These are phyloP conservation scores for Diplosphaera chodatii DNA, from an alignment of 139 green algal genomes.

Conservation along the genomic window DNA sequence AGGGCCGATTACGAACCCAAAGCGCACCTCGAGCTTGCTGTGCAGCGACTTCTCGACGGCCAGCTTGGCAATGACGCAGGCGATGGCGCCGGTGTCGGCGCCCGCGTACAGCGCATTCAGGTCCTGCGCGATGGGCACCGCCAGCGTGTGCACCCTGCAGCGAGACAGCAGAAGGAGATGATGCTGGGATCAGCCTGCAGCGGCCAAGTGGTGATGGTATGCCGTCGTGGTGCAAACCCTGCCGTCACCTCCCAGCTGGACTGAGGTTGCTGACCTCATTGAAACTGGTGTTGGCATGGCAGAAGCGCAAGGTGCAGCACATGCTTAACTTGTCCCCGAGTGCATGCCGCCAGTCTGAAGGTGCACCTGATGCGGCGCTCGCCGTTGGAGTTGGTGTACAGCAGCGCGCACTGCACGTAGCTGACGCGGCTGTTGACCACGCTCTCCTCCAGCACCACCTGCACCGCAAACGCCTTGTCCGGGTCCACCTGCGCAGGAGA, in stretches of 20 bases:
- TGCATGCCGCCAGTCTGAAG: too few species aligned
- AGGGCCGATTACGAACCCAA: too few species aligned
- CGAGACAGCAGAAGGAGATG: too few species aligned
- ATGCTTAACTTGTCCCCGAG: too few species aligned
- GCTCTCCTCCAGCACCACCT: constrained; percentile 89
- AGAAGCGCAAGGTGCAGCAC: too few species aligned
- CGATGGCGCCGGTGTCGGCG: constrained; percentile 61
- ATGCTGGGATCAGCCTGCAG: too few species aligned
- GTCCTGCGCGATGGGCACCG: constrained; percentile 80
- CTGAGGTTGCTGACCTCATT: too few species aligned
- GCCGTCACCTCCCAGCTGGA: too few species aligned
- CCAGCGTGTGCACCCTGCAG: constrained; percentile 85
- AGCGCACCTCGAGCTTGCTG: constrained; percentile 65
- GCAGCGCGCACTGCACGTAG: constrained; percentile 91
- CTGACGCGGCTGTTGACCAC: constrained; percentile 51
- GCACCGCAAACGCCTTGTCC: constrained; percentile 46
- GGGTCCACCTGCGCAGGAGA: constrained; percentile 18
- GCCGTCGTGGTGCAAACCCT: too few species aligned
- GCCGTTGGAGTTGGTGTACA: constrained; percentile 90
- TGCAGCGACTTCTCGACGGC: constrained; percentile 68
- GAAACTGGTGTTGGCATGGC: too few species aligned
- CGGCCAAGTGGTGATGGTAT: too few species aligned
- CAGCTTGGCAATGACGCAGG: constrained; percentile 66
- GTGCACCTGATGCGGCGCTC: constrained; percentile 82
- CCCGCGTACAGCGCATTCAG: constrained; percentile 81